Conservation (phyloP, 1,139 yeast species). For the Kluyveromyces marxianus region DNA sequence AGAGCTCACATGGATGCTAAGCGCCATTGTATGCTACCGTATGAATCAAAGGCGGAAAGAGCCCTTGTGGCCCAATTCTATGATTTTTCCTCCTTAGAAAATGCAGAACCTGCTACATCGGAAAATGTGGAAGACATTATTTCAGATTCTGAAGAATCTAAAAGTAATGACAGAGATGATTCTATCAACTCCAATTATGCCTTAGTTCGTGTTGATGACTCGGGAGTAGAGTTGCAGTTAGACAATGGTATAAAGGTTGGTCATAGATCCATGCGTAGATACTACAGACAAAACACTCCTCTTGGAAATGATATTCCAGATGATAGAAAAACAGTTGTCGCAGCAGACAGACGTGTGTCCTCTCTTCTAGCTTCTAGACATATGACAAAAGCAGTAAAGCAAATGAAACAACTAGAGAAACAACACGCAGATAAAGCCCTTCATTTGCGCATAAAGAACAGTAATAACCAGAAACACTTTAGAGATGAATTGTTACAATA, state of each 20-base stretch:
- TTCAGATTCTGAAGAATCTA: slow-evolving; percentile 19
- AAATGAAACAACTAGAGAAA: slow-evolving; percentile 39
- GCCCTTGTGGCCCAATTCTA: slow-evolving; percentile 76
- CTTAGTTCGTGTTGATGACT: slow-evolving; percentile 37
- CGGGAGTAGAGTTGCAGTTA: slow-evolving; percentile 51
- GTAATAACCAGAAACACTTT: slow-evolving; percentile 56
- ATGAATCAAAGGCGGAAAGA: slow-evolving; percentile 75
- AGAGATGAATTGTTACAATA: slow-evolving; percentile 51
- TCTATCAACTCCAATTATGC: slow-evolving; percentile 31
- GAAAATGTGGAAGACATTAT: background rate
- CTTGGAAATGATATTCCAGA: slow-evolving; percentile 21
- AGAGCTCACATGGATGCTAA: slow-evolving; percentile 85
- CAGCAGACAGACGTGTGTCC: slow-evolving; percentile 48
- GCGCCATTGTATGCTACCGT: slow-evolving; percentile 84
- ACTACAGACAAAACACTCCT: slow-evolving; percentile 48
- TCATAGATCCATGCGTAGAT: slow-evolving; percentile 57
- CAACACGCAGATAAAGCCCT: slow-evolving; percentile 43
- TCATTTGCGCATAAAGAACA: slow-evolving; percentile 40
- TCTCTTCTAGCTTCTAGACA: slow-evolving; percentile 37
- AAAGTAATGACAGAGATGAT: slow-evolving; percentile 30
- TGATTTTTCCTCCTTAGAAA: slow-evolving; percentile 70
- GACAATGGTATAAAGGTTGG: slow-evolving; percentile 61
- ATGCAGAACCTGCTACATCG: slow-evolving; percentile 12
- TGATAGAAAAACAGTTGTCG: slow-evolving; percentile 40
- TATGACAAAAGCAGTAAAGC: slow-evolving; percentile 39